Conservation (phyloP, 805 yeast species). For the Jamesozyma piceae region DNA sequence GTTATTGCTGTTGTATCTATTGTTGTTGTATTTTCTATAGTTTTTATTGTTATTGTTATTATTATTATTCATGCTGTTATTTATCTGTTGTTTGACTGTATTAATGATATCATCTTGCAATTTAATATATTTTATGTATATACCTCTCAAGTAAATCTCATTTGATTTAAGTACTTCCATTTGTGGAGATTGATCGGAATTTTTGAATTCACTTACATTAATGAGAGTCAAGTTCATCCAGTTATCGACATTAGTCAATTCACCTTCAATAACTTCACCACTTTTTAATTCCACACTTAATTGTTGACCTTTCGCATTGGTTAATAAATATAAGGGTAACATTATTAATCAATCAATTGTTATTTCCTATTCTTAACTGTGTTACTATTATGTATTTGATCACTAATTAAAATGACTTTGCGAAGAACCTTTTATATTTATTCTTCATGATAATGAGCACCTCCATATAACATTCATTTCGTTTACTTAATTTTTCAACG, state of each 20-base stretch:
- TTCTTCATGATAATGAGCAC: too few species aligned
- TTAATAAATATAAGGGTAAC: slow-evolving; percentile 87
- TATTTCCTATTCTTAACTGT: too few species aligned
- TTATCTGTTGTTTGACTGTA: slow-evolving; percentile 58
- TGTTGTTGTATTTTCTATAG: slow-evolving; percentile 12
- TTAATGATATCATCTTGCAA: slow-evolving; percentile 71
- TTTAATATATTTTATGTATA: slow-evolving; percentile 68
- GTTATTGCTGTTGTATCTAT: slow-evolving; percentile 26
- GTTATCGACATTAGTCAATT: slow-evolving; percentile 74
- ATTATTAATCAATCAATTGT: slow-evolving; percentile 9
- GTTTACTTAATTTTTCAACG: too few species aligned
- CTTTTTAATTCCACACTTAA: slow-evolving; percentile 82
- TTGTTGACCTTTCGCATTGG: slow-evolving; percentile 83
- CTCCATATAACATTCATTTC: too few species aligned
- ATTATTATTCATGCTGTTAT: slow-evolving; percentile 37
- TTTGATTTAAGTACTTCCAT: slow-evolving; percentile 51
- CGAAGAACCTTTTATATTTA: too few species aligned
- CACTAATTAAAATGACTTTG: too few species aligned
- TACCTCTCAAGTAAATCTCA: slow-evolving; percentile 78
- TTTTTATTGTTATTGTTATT: slow-evolving; percentile 30
- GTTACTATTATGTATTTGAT: too few species aligned
- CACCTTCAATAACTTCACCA: slow-evolving; percentile 84
- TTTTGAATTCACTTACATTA: slow-evolving; percentile 45
- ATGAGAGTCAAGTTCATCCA: slow-evolving; percentile 90
- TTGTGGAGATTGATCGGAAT: slow-evolving; percentile 30